phyloP scores from a whole-genome alignment of 371 early-diverging fungal genomes.

The Paraphysoderma sedebokerense region DNA sequence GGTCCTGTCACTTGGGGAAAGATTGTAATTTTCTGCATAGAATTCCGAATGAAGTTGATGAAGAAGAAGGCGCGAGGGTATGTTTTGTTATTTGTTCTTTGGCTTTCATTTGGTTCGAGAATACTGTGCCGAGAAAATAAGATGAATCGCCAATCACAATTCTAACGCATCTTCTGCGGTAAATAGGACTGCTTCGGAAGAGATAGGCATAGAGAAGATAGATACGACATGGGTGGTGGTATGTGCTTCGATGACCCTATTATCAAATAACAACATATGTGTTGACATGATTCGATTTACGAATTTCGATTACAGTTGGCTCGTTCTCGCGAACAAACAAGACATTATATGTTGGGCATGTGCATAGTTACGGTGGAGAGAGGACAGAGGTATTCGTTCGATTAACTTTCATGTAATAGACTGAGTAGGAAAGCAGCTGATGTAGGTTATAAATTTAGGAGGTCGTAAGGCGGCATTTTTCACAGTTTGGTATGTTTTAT shows the following conservation, averaged over 20 bases:
- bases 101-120: neutral
- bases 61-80: constrained; percentile 33
- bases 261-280: neutral
- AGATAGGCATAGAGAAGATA: constrained; percentile 47
- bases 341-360: constrained; percentile 64
- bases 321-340: constrained; percentile 52
- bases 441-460: no score
- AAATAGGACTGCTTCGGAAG: constrained; percentile 61
- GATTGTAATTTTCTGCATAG: constrained; percentile 59
- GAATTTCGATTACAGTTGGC: constrained; percentile 27
- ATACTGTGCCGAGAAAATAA: no score
- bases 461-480: no score
- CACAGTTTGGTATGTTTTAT: no score
- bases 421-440: no score
- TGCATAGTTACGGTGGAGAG: constrained; percentile 26
- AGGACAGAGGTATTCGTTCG: neutral
- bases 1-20: constrained; percentile 55
- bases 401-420: no score
- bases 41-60: constrained; percentile 43
- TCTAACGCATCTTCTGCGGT: neutral
- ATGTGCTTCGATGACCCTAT: neutral
- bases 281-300: neutral
- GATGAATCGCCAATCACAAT: neutral
- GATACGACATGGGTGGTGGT: constrained; percentile 72
- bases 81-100: neutral